Evolutionary conservation across 2,329 filamentous ascomycete species (phyloP), one percentile per base, ranked within the genome.

Genomic region (Penicillium sp.): DNA sequence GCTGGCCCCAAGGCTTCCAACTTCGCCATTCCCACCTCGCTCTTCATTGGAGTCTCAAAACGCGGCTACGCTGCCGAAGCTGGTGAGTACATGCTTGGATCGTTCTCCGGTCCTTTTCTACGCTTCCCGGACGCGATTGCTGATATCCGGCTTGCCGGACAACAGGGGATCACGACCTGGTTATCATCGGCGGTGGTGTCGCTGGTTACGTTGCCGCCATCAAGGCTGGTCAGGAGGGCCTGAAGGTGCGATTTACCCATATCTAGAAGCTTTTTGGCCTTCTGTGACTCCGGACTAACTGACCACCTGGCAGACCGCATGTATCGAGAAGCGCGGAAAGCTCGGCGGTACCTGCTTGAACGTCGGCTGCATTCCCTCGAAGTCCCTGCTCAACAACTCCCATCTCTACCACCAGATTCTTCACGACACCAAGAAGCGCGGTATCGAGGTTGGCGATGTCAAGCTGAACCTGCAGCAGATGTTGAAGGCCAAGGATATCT

Each of bases 371-470:
- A 99, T 99, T 72, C 94, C 94, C 63, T 99, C 94, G 62, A 99
- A 99, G 79, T 96, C 94, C 58, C 90, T 99, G 64, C 89, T 99
- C 75, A 99, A 97, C 86, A 97, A 97, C 83, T 96, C 94, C 66
- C 91, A 96, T 76, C 84, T 97, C 55, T 97, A 97, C 82, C 92
- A 97, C 81, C 88, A 92, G 78, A 88, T 96, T 70, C 84, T 95
- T 56, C 92, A 99, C 80, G 94, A 99, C 80, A 92, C 91, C 62
- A 96, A 96, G 80, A 85, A 89, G 77, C 90, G 94, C 73, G 94
- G 94, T 72, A 99, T 99, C 73, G 92, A 97, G 71, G 94, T 99
- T 65, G 87, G 89, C 70, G 90, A 96, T 78, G 92, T 99, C 69
- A 95, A 95, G 77, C 87, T 99, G 71, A 96, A 99, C 81, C 83